These are phyloP conservation scores for Wickerhamomyces xylosicus DNA, from an alignment of 805 yeast species.

Conservation along the genomic window DNA sequence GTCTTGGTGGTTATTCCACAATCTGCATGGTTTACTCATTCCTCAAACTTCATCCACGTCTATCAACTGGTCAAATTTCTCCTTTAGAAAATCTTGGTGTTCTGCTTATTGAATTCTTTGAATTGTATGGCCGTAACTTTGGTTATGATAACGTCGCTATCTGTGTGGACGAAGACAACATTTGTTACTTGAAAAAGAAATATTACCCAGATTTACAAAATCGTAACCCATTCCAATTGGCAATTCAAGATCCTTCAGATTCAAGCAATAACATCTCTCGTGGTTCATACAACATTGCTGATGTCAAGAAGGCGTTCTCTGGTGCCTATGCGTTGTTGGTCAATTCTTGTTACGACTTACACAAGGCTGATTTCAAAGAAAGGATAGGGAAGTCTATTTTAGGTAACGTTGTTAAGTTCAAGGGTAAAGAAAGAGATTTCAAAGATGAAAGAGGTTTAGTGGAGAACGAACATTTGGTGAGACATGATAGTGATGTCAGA, in stretches of 20 bases:
- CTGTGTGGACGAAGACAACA: slow-evolving; percentile 45
- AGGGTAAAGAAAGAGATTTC: slow-evolving; percentile 68
- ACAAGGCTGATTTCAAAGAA: slow-evolving; percentile 52
- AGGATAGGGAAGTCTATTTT: slow-evolving; percentile 64
- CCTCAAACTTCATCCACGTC: slow-evolving; percentile 67
- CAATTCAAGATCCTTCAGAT: slow-evolving; percentile 88
- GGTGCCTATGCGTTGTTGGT: slow-evolving; percentile 78
- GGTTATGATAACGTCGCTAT: slow-evolving; percentile 75
- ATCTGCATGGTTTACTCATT: slow-evolving; percentile 79
- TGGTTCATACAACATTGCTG: slow-evolving; percentile 72
- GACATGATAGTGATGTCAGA: slow-evolving; percentile 13
- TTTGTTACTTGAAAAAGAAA: slow-evolving; percentile 50
- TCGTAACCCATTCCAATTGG: slow-evolving; percentile 50
- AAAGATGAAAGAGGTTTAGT: slow-evolving; percentile 62
- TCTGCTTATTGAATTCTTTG: slow-evolving; percentile 82
- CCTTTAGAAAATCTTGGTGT: slow-evolving; percentile 76
- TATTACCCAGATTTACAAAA: slow-evolving; percentile 41
- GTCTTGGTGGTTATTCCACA: slow-evolving; percentile 90
- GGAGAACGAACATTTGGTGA: slow-evolving; percentile 41
- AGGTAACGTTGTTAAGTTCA: slow-evolving; percentile 69
- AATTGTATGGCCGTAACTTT: slow-evolving; percentile 82
- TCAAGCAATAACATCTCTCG: slow-evolving; percentile 74
- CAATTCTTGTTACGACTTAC: slow-evolving; percentile 65
- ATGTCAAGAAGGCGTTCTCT: slow-evolving; percentile 74
- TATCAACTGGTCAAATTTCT: slow-evolving; percentile 54